Conservation (phyloP, 116 monocot genomes). For the Posidonia oceanica region DNA sequence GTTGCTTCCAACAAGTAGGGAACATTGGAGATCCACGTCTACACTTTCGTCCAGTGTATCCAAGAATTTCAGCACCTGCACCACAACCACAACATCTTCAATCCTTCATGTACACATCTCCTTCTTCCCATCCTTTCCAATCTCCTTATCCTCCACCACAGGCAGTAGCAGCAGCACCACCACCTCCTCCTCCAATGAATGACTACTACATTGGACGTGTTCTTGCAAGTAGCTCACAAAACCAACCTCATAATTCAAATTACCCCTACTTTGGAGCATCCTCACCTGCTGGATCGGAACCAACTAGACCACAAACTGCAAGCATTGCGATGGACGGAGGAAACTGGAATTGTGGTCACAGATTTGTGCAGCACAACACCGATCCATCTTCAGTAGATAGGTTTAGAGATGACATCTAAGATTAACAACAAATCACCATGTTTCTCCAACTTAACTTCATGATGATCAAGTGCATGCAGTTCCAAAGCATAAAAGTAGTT, state of each 20-base stretch:
- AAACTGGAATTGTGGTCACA: constrained; percentile 23
- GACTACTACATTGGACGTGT: constrained; percentile 79
- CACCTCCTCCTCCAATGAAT: constrained; percentile 11
- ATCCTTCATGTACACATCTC: constrained; percentile 28
- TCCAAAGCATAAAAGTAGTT: too few species aligned
- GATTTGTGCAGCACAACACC: constrained; percentile 15
- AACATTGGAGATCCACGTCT: constrained; percentile 32
- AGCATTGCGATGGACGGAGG: constrained; percentile 17
- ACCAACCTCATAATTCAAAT: constrained; percentile 20
- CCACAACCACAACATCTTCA: constrained; percentile 11
- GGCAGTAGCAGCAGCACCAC: constrained; percentile 18
- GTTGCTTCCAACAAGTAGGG: constrained; percentile 25
- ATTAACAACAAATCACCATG: not conserved
- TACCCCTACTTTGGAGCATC: constrained; percentile 37
- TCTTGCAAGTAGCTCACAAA: constrained; percentile 22
- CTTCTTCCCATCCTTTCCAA: constrained; percentile 26
- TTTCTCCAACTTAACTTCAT: not conserved
- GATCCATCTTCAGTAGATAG: constrained; percentile 3
- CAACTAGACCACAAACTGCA: not conserved
- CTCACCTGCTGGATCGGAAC: not conserved
- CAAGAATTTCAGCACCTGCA: constrained; percentile 27
- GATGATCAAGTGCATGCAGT: too few species aligned
- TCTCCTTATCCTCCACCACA: constrained; percentile 17
- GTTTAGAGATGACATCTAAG: not conserved
- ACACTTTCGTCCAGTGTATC: constrained; percentile 49